phyloP scores from a whole-genome alignment of 768 basidiomycete species.

The Agaricus subrufescens region DNA sequence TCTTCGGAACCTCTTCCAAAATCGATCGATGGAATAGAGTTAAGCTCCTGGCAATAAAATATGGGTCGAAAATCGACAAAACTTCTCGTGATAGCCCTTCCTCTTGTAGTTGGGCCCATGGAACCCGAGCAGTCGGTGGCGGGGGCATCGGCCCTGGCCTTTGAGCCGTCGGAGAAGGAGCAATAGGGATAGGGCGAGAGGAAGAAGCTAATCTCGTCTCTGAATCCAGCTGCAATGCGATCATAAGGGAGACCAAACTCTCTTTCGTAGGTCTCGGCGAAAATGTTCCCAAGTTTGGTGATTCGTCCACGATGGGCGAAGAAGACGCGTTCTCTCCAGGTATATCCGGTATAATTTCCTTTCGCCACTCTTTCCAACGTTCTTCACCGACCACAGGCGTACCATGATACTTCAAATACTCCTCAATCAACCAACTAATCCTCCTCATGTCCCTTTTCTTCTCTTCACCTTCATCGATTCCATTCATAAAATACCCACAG shows the following conservation, averaged over 20 bases:
- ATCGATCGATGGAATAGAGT: constrained; percentile 54
- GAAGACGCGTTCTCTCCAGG: too few species aligned
- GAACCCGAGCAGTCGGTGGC: constrained; percentile 19
- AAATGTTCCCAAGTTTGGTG: constrained; percentile 45
- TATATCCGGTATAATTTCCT: constrained; percentile 22
- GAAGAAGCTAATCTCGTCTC: too few species aligned
- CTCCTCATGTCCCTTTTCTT: constrained; percentile 33
- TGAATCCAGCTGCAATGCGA: constrained; percentile 27
- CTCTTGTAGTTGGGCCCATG: constrained; percentile 51
- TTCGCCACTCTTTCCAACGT: constrained; percentile 54
- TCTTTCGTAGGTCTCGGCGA: constrained; percentile 45
- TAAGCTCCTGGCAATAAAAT: constrained; percentile 59
- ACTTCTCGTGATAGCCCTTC: constrained; percentile 69
- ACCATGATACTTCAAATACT: constrained; percentile 61
- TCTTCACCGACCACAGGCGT: constrained; percentile 41
- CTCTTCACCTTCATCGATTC: constrained; percentile 40
- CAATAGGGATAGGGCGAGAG: constrained; percentile 7
- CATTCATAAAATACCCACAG: constrained; percentile 59
- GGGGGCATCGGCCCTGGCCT: neutral
- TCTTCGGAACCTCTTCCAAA: constrained; percentile 46
- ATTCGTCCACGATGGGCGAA: constrained; percentile 13
- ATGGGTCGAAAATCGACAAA: constrained; percentile 57
- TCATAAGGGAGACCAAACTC: constrained; percentile 35
- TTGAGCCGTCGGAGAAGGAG: neutral
- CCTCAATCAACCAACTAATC: constrained; percentile 60